These are phyloP conservation scores for Cladorrhinum sp. DNA, from an alignment of 2,329 filamentous ascomycete genomes.

Conservation along the genomic window DNA sequence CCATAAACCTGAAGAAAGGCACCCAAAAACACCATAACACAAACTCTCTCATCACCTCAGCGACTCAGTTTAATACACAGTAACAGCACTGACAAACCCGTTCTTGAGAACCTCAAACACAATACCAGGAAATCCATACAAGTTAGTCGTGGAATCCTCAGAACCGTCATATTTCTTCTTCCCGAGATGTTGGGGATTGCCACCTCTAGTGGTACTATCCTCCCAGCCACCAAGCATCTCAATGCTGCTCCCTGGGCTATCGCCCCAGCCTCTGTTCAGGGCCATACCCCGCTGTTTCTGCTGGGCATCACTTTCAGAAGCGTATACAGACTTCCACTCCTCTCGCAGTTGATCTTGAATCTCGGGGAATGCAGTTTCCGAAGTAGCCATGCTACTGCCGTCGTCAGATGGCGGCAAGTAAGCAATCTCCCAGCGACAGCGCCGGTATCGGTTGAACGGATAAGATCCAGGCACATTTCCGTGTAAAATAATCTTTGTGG, in stretches of 20 bases:
- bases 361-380: slow-evolving; percentile 74
- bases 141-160: slow-evolving; percentile 67
- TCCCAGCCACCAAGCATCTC: slow-evolving; percentile 86
- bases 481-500: slow-evolving; percentile 89
- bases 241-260: slow-evolving; percentile 85
- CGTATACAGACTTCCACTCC: slow-evolving; percentile 67
- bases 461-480: slow-evolving; percentile 95
- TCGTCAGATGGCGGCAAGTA: slow-evolving; percentile 50
- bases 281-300: slow-evolving; percentile 72
- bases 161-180: slow-evolving; percentile 51
- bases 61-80: slow-evolving; percentile 69
- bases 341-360: slow-evolving; percentile 67
- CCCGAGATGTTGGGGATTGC: slow-evolving; percentile 45
- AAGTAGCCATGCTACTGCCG: slow-evolving; percentile 50
- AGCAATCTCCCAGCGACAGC: slow-evolving; percentile 79
- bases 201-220: slow-evolving; percentile 51
- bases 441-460: slow-evolving; percentile 90
- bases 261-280: slow-evolving; percentile 84
- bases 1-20: background rate
- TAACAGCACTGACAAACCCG: slow-evolving; percentile 82
- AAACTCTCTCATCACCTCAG: slow-evolving; percentile 26
- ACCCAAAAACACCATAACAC: background rate
- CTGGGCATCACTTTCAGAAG: slow-evolving; percentile 50
- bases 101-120: slow-evolving; percentile 96
- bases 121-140: slow-evolving; percentile 91